phyloP scores from a whole-genome alignment of 2,329 filamentous ascomycete genomes.

The Malbranchea zuffiana region DNA sequence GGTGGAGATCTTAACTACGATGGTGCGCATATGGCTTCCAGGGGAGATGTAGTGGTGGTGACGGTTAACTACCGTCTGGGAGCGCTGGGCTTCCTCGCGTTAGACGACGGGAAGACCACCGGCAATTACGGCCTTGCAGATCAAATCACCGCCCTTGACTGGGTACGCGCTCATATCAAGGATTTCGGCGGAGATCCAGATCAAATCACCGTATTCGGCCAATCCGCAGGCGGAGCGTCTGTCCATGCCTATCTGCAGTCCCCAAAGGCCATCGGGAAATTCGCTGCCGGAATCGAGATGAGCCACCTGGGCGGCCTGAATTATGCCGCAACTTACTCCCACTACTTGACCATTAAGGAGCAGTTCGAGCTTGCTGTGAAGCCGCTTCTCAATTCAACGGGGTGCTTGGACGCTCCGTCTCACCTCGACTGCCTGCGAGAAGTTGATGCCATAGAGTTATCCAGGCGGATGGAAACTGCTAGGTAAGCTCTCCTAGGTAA shows the following conservation, averaged over 20 bases:
- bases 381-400: conserved; percentile 40
- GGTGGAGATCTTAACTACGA: conserved; percentile 20
- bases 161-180: conserved; percentile 21
- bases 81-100: conserved; percentile 33
- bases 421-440: conserved; percentile 40
- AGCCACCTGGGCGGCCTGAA: conserved; percentile 16
- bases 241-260: conserved; percentile 30
- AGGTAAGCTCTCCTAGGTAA: conserved; percentile 32
- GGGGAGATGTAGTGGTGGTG: conserved; percentile 32
- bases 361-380: conserved; percentile 39
- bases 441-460: conserved; percentile 24
- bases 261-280: conserved; percentile 19
- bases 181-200: conserved; percentile 24
- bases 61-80: conserved; percentile 40
- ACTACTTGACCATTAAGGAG: conserved; percentile 45
- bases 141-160: conserved; percentile 21
- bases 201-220: conserved; percentile 27
- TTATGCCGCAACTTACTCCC: conserved; percentile 46
- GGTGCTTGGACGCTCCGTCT: conserved; percentile 37
- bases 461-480: conserved; percentile 11
- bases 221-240: conserved; percentile 40
- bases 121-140: conserved; percentile 30
- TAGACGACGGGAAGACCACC: conserved; percentile 24
- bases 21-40: conserved; percentile 27
- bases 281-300: conserved; percentile 17